Percentiles rank a stretch among this genome's conserved stretches.
These are phyloP conservation scores for Neodidymelliopsis sp. DNA, from an alignment of 2,329 filamentous ascomycete species.

Conservation along the genomic window DNA sequence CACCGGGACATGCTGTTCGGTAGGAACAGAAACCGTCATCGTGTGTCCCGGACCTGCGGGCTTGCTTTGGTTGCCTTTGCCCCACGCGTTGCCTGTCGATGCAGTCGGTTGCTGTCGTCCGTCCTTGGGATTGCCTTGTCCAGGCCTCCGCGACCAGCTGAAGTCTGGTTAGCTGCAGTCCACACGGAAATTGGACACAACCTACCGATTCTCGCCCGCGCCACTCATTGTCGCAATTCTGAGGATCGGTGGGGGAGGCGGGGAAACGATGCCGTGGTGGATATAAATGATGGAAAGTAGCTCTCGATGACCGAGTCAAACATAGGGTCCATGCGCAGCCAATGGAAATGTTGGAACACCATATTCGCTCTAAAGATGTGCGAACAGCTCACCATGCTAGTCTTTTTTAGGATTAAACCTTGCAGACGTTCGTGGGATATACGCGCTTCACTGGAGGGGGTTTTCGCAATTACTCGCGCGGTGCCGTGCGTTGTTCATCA, in stretches of 20 bases:
- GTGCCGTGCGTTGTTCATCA: constrained; percentile 19
- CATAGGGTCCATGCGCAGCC: constrained; percentile 31
- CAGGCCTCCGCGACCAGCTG: constrained; percentile 49
- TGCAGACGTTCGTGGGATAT: constrained; percentile 14
- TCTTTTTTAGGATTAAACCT: constrained; percentile 14
- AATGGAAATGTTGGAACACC: constrained; percentile 26
- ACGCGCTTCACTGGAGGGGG: constrained; percentile 16
- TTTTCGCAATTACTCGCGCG: constrained; percentile 16
- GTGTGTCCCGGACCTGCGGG: constrained; percentile 26
- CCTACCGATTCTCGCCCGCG: constrained; percentile 49
- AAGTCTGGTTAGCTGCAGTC: constrained; percentile 23
- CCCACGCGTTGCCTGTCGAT: constrained; percentile 46
- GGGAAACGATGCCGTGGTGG: constrained; percentile 37
- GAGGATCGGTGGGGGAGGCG: constrained; percentile 33
- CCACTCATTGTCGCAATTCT: constrained; percentile 46
- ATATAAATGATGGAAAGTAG: constrained; percentile 38
- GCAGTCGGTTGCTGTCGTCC: constrained; percentile 45
- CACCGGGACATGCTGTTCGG: constrained; percentile 43
- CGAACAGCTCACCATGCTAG: constrained; percentile 19
- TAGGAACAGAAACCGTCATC: constrained; percentile 25
- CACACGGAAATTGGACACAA: not conserved
- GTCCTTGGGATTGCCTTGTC: constrained; percentile 45
- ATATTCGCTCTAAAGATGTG: constrained; percentile 7
- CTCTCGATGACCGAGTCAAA: constrained; percentile 28
- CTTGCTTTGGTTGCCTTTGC: constrained; percentile 34